Percentiles rank a stretch among this genome's conserved stretches.
phyloP scores from a whole-genome alignment of 768 basidiomycete species.

The Lyophyllum decastes region DNA sequence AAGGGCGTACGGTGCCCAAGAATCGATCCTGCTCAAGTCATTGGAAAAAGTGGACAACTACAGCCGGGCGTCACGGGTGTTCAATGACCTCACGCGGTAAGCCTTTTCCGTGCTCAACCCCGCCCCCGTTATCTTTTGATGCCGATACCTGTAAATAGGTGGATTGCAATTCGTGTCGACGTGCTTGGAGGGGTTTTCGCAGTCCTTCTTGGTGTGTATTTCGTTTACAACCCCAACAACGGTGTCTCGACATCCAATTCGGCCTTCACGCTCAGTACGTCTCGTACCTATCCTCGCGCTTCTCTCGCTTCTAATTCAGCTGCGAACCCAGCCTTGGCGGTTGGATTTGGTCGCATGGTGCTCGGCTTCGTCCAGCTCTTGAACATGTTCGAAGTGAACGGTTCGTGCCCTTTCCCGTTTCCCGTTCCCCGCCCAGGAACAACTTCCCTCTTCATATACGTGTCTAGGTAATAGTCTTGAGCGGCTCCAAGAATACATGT shows the following conservation, averaged over 20 bases:
- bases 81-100: conserved; percentile 41
- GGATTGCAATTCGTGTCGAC: conserved; percentile 53
- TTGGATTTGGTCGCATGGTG: conserved; percentile 56
- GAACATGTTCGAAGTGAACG: conserved; percentile 44
- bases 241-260: conserved; percentile 12
- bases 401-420: conserved; percentile 26
- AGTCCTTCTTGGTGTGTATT: conserved; percentile 49
- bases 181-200: conserved; percentile 56
- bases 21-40: conserved; percentile 41
- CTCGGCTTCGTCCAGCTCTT: conserved; percentile 42
- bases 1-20: conserved; percentile 64
- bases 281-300: not conserved
- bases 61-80: conserved; percentile 40
- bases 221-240: conserved; percentile 54
- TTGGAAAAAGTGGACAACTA: conserved; percentile 54
- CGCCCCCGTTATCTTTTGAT: not conserved
- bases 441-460: not conserved
- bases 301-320: not conserved
- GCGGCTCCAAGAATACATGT: conserved; percentile 64
- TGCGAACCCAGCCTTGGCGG: conserved; percentile 15
- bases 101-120: not conserved
- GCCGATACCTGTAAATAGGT: conserved; percentile 28
- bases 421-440: not conserved
- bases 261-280: conserved; percentile 16
- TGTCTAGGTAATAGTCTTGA: conserved; percentile 41